Conservation (phyloP, 2,329 filamentous ascomycete genomes). For the Ophiostoma himal-ulmi region DNA sequence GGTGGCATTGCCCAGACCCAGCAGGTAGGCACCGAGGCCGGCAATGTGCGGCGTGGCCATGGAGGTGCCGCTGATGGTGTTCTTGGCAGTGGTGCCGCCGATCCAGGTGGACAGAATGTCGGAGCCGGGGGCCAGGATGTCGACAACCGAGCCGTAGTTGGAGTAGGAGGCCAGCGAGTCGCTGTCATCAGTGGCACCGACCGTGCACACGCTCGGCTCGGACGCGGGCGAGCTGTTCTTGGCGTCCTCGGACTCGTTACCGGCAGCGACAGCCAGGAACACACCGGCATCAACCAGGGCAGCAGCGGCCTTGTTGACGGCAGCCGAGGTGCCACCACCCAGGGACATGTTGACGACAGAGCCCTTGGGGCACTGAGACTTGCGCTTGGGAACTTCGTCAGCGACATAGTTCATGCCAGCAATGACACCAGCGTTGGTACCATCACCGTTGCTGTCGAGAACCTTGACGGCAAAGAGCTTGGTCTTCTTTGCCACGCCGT, state of each 20-base stretch:
- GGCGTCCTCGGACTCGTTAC: constrained; percentile 97
- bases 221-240: constrained; percentile 99
- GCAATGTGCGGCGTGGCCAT: constrained; percentile 98
- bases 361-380: constrained; percentile 96
- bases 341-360: constrained; percentile 99
- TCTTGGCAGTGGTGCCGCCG: constrained; percentile 88
- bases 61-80: constrained; percentile 98
- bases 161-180: constrained; percentile 99
- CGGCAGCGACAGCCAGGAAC: constrained; percentile 96
- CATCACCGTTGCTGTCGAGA: constrained; percentile 90
- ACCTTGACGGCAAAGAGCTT: constrained; percentile 97
- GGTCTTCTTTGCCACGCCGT: constrained; percentile 99
- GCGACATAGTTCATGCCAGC: constrained; percentile 97
- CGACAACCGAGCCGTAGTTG: constrained; percentile 99
- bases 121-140: constrained; percentile 95
- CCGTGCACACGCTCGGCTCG: constrained; percentile 84
- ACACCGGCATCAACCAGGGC: constrained; percentile 86
- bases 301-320: constrained; percentile 87
- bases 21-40: constrained; percentile 94
- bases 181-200: constrained; percentile 86
- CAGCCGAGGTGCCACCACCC: constrained; percentile 90
- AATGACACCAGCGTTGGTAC: constrained; percentile 97
- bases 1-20: constrained; percentile 58
- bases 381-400: constrained; percentile 73
- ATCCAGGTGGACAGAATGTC: constrained; percentile 99